Conservation (phyloP, 495 filamentous ascomycete genomes). For the Bacidia gigantensis region DNA sequence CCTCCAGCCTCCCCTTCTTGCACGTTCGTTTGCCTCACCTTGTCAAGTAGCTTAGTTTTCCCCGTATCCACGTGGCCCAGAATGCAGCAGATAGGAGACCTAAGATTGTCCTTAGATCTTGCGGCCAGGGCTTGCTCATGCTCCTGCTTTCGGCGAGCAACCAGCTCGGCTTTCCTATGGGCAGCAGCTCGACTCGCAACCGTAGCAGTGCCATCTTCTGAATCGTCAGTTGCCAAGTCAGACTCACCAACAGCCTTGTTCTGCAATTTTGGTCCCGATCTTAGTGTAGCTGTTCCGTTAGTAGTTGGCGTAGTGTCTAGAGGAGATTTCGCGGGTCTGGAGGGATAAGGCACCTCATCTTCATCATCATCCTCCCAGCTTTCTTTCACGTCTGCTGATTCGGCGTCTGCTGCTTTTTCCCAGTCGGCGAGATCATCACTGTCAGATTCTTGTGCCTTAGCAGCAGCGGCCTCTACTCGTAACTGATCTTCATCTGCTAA, state of each 20-base stretch:
- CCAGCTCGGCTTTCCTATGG: constrained; percentile 73
- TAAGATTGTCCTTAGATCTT: constrained; percentile 82
- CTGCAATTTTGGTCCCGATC: constrained; percentile 7
- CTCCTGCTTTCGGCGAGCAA: constrained; percentile 73
- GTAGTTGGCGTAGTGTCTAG: constrained; percentile 24
- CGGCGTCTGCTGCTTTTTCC: constrained; percentile 69
- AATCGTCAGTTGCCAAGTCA: constrained; percentile 32
- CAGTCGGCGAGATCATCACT: constrained; percentile 64
- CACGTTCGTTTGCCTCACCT: constrained; percentile 97
- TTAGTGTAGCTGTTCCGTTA: constrained; percentile 16
- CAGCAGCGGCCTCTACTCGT: constrained; percentile 34
- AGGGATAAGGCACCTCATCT: constrained; percentile 24
- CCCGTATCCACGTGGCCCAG: constrained; percentile 99
- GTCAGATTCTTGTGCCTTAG: constrained; percentile 37
- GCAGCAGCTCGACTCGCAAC: constrained; percentile 54
- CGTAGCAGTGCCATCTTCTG: constrained; percentile 56
- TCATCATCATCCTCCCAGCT: constrained; percentile 87
- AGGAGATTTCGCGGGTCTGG: constrained; percentile 11
- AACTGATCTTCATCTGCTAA: constrained; percentile 51
- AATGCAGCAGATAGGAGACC: constrained; percentile 98
- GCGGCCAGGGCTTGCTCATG: constrained; percentile 87
- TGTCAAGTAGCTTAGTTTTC: constrained; percentile 97
- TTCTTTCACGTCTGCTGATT: constrained; percentile 67
- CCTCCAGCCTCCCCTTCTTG: constrained; percentile 99
- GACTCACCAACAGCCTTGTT: constrained; percentile 25